A percentile compares a stretch with the other conserved stretches of the same genome.
These are phyloP conservation scores for Penicillium cosmopolitanum DNA, from an alignment of 495 filamentous ascomycete genomes.

Conservation along the genomic window DNA sequence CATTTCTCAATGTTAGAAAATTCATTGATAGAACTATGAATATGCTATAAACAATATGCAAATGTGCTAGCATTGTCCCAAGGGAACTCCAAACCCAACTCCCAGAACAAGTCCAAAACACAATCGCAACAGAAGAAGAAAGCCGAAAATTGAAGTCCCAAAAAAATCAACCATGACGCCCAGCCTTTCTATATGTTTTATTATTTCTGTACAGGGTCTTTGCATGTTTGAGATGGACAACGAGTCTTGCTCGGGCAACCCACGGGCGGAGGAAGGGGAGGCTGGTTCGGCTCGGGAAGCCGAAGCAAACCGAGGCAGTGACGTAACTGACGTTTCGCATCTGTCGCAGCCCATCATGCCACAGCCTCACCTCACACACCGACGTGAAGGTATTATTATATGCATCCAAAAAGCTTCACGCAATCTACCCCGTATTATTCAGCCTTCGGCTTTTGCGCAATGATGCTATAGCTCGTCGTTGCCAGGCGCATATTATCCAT, in stretches of 20 bases:
- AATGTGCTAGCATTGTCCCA: background rate
- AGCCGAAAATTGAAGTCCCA: conserved; percentile 2
- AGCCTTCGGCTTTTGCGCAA: conserved; percentile 59
- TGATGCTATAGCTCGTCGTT: conserved; percentile 63
- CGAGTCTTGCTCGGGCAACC: conserved; percentile 1
- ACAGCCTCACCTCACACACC: background rate
- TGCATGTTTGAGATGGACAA: background rate
- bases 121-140: conserved; percentile 2
- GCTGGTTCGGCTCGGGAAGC: background rate
- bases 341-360: background rate
- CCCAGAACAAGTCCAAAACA: conserved; percentile 4
- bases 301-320: background rate
- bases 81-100: conserved; percentile 15
- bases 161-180: conserved; percentile 11
- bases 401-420: background rate
- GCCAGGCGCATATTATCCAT: conserved; percentile 64
- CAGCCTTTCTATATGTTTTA: conserved; percentile 2
- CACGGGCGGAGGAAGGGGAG: background rate
- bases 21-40: background rate
- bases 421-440: conserved; percentile 3
- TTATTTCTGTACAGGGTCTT: background rate
- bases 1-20: background rate
- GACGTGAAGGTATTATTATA: background rate
- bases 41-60: conserved; percentile 7
- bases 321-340: background rate